A percentile compares a stretch with the other conserved stretches of the same genome.
These are phyloP conservation scores for Gastrolobium villosum DNA, from an alignment of 306 rosid species.

Conservation along the genomic window DNA sequence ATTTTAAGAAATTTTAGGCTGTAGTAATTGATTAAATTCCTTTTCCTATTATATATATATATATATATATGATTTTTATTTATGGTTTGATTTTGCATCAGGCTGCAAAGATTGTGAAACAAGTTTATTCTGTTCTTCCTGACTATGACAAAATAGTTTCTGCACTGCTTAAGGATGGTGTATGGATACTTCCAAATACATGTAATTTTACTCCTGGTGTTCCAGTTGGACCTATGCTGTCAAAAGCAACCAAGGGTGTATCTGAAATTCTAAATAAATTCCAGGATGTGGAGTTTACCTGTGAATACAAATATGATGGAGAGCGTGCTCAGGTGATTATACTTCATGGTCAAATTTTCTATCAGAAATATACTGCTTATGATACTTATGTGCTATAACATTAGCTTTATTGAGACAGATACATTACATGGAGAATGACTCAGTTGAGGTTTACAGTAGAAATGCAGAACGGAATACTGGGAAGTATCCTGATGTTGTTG, in stretches of 20 bases:
- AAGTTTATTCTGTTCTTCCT: slow-evolving; percentile 88
- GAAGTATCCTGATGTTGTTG: slow-evolving; percentile 89
- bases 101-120: slow-evolving; percentile 88
- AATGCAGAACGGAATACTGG: slow-evolving; percentile 93
- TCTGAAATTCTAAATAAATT: slow-evolving; percentile 84
- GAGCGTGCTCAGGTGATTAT: slow-evolving; percentile 97
- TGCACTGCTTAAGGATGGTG: slow-evolving; percentile 77
- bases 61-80: slow-evolving; percentile 25
- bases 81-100: slow-evolving; percentile 60
- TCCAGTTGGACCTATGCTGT: slow-evolving; percentile 95
- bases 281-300: slow-evolving; percentile 84
- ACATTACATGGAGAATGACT: slow-evolving; percentile 87
- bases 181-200: slow-evolving; percentile 77
- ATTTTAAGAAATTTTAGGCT: slow-evolving; percentile 5
- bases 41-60: neutral
- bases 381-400: slow-evolving; percentile 39
- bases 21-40: slow-evolving; percentile 7
- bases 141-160: slow-evolving; percentile 80
- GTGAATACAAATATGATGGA: slow-evolving; percentile 96
- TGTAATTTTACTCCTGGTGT: slow-evolving; percentile 89
- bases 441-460: slow-evolving; percentile 94
- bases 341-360: slow-evolving; percentile 37
- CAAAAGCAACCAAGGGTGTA: slow-evolving; percentile 87
- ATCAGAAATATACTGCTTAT: slow-evolving; percentile 25
- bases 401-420: slow-evolving; percentile 63